Base-by-base conservation (phyloP, 2,329 filamentous ascomycete genomes). In the Pleomassaria siparia region DNA sequence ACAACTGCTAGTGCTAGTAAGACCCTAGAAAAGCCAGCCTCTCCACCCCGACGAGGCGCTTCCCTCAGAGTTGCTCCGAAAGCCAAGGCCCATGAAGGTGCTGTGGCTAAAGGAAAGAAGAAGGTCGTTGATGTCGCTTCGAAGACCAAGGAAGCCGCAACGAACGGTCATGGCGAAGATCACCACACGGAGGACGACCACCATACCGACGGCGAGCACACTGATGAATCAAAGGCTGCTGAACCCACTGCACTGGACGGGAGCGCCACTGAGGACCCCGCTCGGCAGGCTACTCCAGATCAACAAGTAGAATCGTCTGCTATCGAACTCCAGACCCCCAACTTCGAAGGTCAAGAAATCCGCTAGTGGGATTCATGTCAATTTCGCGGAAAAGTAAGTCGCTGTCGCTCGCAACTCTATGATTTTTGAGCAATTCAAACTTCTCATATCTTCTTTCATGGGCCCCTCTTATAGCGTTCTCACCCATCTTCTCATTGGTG, bases 1-100 rank as follows among this genome's bases (percentile, higher is more conserved):
- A 91, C 88, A 0, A 81, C 86, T 36, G 76, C 82, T 37, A 89
- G 85, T 4, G 79, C 85, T 8, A 84, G 78, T 53, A 90, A 89
- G 72, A 80, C 80, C 0, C 74, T 81, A 2, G 86, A 88, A 4
- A 89, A 88, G 71, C 63, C 64, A 16, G 66, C 68, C 64, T 68
- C 69, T 49, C 69, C 73, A 25, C 70, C 72, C 11, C 61, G 59
- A 22, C 62, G 64, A 32, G 43, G 54, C 11, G 44, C 49, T 2
- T 49, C 55, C 12, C 36, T 43, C 15, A 57, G 49, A 43, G 43
- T 62, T 15, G 43, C 51, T 26, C 46, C 50, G 3, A 62, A 60
- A 40, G 51, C 60, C 5, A 66, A 63, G 47, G 50, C 52, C n/a
- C 55, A 60, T 33, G 58, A 57, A 20, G 56, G 55, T 30, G 43